Base-by-base conservation (phyloP, 257 asterid genomes). In the Coffea canephora region DNA sequence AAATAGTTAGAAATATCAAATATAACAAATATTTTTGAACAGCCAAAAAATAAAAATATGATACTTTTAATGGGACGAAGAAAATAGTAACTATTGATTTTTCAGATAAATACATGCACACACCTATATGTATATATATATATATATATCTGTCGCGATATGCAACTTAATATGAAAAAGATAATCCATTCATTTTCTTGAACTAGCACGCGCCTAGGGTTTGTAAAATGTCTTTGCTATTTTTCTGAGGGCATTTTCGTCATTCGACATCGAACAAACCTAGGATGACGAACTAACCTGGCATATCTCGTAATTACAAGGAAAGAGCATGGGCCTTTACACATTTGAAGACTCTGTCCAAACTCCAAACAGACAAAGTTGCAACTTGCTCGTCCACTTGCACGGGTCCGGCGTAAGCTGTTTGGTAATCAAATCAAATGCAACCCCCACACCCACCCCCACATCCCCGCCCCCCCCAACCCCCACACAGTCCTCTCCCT, bases 371-470 rank as follows among this genome's bases (percentile, higher is more conserved):
- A 71, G 46, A 10, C 67, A 87, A 96, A 89, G 91, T 80, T 93
- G 87, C 97, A 90, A 93, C 82, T 93, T 89, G 96, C 82, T 6
- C 72, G 49, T 74, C 96, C 89, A 93, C 95, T 93, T 93, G 96
- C 95, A 69, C 15, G 39, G 71, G 83, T 75, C 81, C 81, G 75
- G 78, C 84, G 82, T 81, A 77, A 86, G 86, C 84, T 16, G 31
- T 76, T 68, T 74, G 76, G 73, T 79, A 76, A 13, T 67, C 27
- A 15, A 41, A 43, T 68, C 69, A 55, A 78, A 59, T 23, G n/a
- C n/a, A 16, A 1, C 19, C 55, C 10, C 57, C 73, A 76, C 69
- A 46, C 23, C 66, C n/a, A 21, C 61, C 13, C 77, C 62, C 68
- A 48, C 54, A 45, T 61, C 43, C 34, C 34, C 34, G 34, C 18